These are phyloP conservation scores for Datisca glomerata DNA, from an alignment of 306 rosid species.

Conservation along the genomic window DNA sequence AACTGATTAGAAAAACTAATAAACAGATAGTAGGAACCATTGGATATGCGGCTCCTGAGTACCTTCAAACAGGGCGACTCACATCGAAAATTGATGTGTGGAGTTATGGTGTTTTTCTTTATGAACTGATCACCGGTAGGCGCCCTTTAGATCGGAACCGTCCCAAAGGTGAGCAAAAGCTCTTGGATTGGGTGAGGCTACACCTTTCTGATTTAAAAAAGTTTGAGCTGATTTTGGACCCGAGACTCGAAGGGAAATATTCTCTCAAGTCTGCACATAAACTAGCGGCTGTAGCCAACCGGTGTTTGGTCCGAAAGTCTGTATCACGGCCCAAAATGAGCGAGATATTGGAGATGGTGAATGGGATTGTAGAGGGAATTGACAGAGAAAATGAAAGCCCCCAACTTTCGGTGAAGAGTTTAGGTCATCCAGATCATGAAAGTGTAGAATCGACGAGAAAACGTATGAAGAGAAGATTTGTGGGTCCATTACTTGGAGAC, in stretches of 20 bases:
- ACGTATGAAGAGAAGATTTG: conserved; percentile 17
- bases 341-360: conserved; percentile 34
- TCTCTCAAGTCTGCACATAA: conserved; percentile 34
- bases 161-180: conserved; percentile 41
- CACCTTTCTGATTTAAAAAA: conserved; percentile 30
- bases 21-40: conserved; percentile 48
- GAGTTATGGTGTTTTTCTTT: conserved; percentile 50
- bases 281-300: conserved; percentile 39
- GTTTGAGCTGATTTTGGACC: conserved; percentile 35
- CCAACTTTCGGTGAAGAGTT: conserved; percentile 11
- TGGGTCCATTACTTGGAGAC: conserved; percentile 33
- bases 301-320: conserved; percentile 36
- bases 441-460: conserved; percentile 25
- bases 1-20: neutral
- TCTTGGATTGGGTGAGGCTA: conserved; percentile 43
- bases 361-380: conserved; percentile 16
- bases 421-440: conserved; percentile 10
- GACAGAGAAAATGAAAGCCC: conserved; percentile 19
- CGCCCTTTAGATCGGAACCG: conserved; percentile 50
- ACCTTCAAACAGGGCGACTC: conserved; percentile 45
- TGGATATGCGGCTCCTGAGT: conserved; percentile 64
- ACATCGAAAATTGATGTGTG: conserved; percentile 46
- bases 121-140: conserved; percentile 53
- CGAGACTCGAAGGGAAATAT: conserved; percentile 41
- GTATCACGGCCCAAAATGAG: conserved; percentile 44